Conservation (phyloP, 257 asterid genomes). For the Catharanthus roseus region DNA sequence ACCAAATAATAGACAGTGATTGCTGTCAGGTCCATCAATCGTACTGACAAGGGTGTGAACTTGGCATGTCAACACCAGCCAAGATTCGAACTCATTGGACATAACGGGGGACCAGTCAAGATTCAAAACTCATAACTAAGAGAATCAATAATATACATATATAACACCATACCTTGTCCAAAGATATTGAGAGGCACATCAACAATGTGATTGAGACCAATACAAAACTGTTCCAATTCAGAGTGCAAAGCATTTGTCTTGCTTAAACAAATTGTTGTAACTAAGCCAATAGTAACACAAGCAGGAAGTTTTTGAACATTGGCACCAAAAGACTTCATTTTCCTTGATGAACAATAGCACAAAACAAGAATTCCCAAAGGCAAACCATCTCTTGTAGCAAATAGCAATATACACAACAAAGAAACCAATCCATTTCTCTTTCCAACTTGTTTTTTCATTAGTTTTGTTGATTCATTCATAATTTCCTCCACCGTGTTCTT, state of each 20-base stretch:
- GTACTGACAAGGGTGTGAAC: too few species aligned
- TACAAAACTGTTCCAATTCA: slow-evolving; percentile 36
- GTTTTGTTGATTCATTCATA: slow-evolving; percentile 26
- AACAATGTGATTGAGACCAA: slow-evolving; percentile 21
- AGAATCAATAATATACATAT: too few species aligned
- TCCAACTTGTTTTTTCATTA: slow-evolving; percentile 24
- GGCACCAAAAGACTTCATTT: slow-evolving; percentile 20
- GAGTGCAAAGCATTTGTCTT: slow-evolving; percentile 18
- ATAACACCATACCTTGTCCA: slow-evolving; percentile 20
- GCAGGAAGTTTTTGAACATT: slow-evolving; percentile 24
- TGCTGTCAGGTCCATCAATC: too few species aligned
- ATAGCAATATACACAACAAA: slow-evolving; percentile 28
- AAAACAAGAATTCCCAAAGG: slow-evolving; percentile 36
- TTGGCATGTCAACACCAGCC: too few species aligned
- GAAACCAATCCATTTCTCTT: slow-evolving; percentile 23
- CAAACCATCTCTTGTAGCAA: slow-evolving; percentile 37
- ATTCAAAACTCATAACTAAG: too few species aligned
- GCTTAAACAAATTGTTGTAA: slow-evolving; percentile 28
- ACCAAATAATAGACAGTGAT: too few species aligned
- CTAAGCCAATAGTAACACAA: slow-evolving; percentile 25
- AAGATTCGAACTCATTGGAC: too few species aligned
- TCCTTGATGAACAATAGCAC: slow-evolving; percentile 25
- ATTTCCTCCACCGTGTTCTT: slow-evolving; percentile 34
- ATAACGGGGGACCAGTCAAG: too few species aligned
- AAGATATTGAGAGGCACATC: slow-evolving; percentile 11